Base-by-base conservation (phyloP, 1,139 yeast genomes). In the Eremothecium cymbalariae region DNA sequence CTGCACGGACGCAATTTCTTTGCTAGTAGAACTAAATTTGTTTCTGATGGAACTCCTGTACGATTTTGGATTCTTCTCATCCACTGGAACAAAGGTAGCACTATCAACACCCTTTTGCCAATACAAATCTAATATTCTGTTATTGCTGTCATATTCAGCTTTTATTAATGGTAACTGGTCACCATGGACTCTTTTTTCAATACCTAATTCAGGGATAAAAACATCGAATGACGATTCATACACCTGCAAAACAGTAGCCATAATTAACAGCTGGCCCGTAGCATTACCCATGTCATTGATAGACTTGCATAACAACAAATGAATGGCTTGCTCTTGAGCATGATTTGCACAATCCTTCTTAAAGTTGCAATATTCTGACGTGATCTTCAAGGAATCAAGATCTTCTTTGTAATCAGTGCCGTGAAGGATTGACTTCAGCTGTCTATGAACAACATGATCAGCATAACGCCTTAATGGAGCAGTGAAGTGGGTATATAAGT, bases 141-240 rank as follows among this genome's bases (percentile, higher is more conserved):
- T 67, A 18, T 58, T 56, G 52, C 79, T 81, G 54, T 84, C 93
- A 58, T 82, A 90, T 56, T 90, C 97, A 4, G 97, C 97, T 59
- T 86, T 86, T 17, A 74, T 77, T 43, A 90, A 66, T 11, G 98
- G 98, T 38, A 90, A 67, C 59, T 90, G 98, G 61, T 90, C 98
- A 27, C 97, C 96, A 52, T 90, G 98, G 18, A 90, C 97, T 51
- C 98, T 75, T 62, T 90, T 90, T 58, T 90, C 98, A 47, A 90
- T 84, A 27, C 98, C 97, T 62, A 88, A 80, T 48, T 85, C 96
- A 1, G 97, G 97, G 42, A 90, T 70, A 44, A 85, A 75, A 6
- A 90, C 94, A 59, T 90, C 98, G 63, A 90, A 90, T 2, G 97
- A 85, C 2, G 95, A 84, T 60, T 90, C 97, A 55, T 88, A 88